Evolutionary conservation across 768 basidiomycete genomes (phyloP), one percentile per base, ranked within the genome.

Genomic region (Clathrus columnatus): DNA sequence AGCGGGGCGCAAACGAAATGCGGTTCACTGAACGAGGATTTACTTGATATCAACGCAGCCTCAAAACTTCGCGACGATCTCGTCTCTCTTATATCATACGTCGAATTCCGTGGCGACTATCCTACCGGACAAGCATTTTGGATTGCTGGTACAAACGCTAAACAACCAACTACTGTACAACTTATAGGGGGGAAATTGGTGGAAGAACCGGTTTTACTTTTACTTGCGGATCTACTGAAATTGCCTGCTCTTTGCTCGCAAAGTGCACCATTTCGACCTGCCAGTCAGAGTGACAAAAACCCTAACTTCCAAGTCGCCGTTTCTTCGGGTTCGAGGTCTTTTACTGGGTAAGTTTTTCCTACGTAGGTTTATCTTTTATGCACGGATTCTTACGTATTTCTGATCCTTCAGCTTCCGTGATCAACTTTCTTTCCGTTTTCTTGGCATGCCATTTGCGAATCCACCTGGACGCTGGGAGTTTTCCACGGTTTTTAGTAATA

Each of bases 391-490:
- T 36, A 36, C 4, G 4, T 32, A 32, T 7, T 32, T 7, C 10
- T 11, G n/a, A 16, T 45, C 18, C 21, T n/a, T 24, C 43, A 76
- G 75, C 0, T 73, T 68, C 41, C 75, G 77, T 20, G 77, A 78
- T 59, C 71, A 73, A 30, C 63, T 73, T 0, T 74, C 74, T 1
- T 79, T 80, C 68, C 69, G 74, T n/a, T 79, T 81, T 69, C 62
- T 77, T 11, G 78, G 78, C 8, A 75, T 81, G 41, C 77, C 74
- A 0, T 79, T 73, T 57, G 75, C 76, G 4, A 65, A 75, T 55
- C 71, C 72, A 0, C 70, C 73, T 6, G 53, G 58, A 36, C 36
- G 36, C 10, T 36, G 36, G 36, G 36, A 36, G 46, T 69, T 75
- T 2, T 79, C 74, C 61, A 66, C 69, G 10, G 74, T 79, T 62